phyloP scores from a whole-genome alignment of 148 eudicot genomes.

The Rhododendron mucronatum region DNA sequence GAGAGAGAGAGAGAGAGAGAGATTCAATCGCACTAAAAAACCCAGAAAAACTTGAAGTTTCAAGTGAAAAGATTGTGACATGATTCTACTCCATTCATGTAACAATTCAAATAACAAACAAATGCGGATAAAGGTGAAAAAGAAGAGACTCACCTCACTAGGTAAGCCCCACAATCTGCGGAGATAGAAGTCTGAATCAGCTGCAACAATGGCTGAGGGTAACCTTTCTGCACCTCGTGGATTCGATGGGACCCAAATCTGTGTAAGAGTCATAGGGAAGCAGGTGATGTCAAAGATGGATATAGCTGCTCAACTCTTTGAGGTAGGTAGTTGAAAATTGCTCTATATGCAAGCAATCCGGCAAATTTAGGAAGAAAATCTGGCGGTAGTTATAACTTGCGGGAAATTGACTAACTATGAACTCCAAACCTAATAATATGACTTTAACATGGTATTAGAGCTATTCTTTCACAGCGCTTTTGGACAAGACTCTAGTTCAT shows the following conservation, averaged over 20 bases:
- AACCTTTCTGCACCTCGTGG: constrained; percentile 34
- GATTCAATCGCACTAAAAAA: background rate
- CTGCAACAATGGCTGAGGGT: constrained; percentile 27
- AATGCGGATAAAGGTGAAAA: background rate
- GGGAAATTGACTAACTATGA: background rate
- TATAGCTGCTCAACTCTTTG: too few relatives aligned
- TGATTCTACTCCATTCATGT: background rate
- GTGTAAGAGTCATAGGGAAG: background rate
- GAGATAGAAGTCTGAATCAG: constrained; percentile 27
- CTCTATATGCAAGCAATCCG: background rate
- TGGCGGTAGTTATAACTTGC: background rate
- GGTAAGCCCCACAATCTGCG: constrained; percentile 31
- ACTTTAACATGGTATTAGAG: background rate
- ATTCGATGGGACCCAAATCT: constrained; percentile 31
- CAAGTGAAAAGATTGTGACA: background rate
- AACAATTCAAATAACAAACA: background rate
- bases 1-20: background rate
- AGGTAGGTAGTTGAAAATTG: background rate
- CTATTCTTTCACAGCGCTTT: background rate
- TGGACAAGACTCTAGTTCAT: background rate
- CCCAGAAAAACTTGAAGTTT: background rate
- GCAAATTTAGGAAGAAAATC: background rate
- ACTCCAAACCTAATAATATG: background rate
- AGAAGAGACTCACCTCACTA: constrained; percentile 20
- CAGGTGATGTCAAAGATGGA: background rate